phyloP scores from a whole-genome alignment of 805 yeast species.

The Candida chilensis region DNA sequence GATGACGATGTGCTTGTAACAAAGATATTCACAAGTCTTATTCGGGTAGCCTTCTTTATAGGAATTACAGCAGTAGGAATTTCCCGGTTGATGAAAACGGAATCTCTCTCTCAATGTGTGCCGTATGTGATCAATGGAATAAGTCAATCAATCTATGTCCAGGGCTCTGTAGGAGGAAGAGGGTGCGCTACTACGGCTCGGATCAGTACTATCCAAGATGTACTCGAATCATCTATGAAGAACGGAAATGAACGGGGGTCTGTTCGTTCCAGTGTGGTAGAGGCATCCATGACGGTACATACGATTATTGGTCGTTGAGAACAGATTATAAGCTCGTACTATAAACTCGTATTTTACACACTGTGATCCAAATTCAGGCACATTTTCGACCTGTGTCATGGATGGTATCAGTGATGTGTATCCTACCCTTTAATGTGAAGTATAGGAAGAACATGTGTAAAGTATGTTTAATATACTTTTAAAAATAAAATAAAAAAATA shows the following conservation, averaged over 20 bases:
- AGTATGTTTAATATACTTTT: no score
- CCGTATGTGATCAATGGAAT: slow-evolving; percentile 1
- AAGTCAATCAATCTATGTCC: neutral
- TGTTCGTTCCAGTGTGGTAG: neutral
- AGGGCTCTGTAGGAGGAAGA: slow-evolving; percentile 1
- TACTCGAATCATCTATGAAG: neutral
- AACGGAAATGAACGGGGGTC: neutral
- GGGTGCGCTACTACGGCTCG: neutral
- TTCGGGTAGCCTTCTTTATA: slow-evolving; percentile 3
- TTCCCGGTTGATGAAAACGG: slow-evolving; percentile 3
- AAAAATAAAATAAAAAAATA: no score
- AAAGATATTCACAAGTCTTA: slow-evolving; percentile 3
- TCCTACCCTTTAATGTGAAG: no score
- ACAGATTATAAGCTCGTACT: neutral
- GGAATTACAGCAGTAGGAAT: slow-evolving; percentile 3
- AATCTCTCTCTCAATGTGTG: slow-evolving; percentile 3
- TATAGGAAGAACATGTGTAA: no score
- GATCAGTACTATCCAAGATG: neutral
- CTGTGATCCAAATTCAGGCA: no score
- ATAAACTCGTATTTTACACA: no score
- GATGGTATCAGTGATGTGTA: no score
- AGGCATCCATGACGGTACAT: neutral
- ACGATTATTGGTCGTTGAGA: neutral
- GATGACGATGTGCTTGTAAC: slow-evolving; percentile 2
- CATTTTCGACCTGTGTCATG: no score